Evolutionary conservation across 768 basidiomycete species (phyloP).

Genomic region (Rhodotorula toruloides): DNA sequence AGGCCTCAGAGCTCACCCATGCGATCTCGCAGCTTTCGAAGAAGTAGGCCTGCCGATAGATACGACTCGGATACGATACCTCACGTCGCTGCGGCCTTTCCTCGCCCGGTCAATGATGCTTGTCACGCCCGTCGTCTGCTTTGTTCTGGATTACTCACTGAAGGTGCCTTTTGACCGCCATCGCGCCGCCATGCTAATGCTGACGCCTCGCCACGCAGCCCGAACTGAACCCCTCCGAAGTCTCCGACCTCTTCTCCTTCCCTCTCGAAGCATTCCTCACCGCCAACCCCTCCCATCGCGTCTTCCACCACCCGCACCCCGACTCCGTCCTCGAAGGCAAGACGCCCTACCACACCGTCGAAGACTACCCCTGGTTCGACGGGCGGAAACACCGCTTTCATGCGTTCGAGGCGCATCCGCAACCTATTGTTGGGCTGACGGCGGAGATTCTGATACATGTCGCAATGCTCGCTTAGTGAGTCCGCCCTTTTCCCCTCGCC

Average conservation of each 20-base stretch:
- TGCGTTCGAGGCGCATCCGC: constrained; percentile 24
- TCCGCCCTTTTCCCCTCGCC: background rate
- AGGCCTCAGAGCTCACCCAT: too few species aligned
- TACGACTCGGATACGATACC: constrained; percentile 30
- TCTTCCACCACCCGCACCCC: constrained; percentile 11
- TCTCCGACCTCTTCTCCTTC: constrained; percentile 39
- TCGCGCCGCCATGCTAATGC: background rate
- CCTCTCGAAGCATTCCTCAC: constrained; percentile 41
- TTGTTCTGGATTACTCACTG: constrained; percentile 32
- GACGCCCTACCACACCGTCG: constrained; percentile 26
- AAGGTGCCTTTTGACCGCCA: background rate
- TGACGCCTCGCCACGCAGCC: constrained; percentile 21
- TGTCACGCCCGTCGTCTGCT: constrained; percentile 37
- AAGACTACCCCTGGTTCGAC: constrained; percentile 40
- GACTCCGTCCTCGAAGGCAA: background rate
- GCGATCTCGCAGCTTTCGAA: constrained; percentile 34
- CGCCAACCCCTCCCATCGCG: background rate
- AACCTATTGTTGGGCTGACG: constrained; percentile 36
- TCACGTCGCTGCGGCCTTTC: constrained; percentile 40
- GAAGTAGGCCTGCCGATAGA: constrained; percentile 40
- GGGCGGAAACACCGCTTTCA: constrained; percentile 32
- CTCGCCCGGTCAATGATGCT: constrained; percentile 37
- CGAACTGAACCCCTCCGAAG: constrained; percentile 40
- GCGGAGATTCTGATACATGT: constrained; percentile 41
- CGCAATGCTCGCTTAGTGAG: constrained; percentile 39